A percentile compares a stretch with the other conserved stretches of the same genome.
These are phyloP conservation scores for Ophiostoma himal-ulmi DNA, from an alignment of 2,329 filamentous ascomycete species.

Conservation along the genomic window DNA sequence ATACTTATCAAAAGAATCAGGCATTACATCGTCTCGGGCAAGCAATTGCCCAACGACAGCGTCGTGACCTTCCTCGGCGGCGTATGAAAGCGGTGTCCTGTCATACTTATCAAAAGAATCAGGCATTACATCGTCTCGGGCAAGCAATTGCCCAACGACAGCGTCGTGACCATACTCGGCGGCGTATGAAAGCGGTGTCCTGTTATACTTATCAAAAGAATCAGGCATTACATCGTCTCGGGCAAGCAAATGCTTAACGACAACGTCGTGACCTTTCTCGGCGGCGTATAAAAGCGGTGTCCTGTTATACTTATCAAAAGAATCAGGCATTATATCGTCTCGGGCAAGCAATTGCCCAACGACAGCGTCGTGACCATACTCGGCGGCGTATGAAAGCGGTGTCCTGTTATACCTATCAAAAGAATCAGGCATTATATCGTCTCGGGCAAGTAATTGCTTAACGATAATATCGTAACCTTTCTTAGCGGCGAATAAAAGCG, in stretches of 20 bases:
- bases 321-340: neutral
- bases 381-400: neutral
- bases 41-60: neutral
- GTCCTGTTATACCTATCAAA: neutral
- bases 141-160: neutral
- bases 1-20: neutral
- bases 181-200: neutral
- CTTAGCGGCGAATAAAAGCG: neutral
- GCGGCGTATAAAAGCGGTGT: neutral
- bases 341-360: neutral
- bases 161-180: neutral
- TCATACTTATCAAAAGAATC: no score
- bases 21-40: neutral
- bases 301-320: neutral
- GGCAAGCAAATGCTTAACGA: neutral
- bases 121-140: no score
- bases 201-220: neutral
- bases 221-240: neutral
- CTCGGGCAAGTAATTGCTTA: neutral
- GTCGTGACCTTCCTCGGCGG: neutral
- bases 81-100: neutral
- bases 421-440: neutral
- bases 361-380: neutral
- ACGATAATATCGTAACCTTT: neutral
- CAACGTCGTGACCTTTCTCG: neutral